These are phyloP conservation scores for Cryptococcus sp. DNA, from an alignment of 1,284 basidiomycete genomes.

Conservation along the genomic window DNA sequence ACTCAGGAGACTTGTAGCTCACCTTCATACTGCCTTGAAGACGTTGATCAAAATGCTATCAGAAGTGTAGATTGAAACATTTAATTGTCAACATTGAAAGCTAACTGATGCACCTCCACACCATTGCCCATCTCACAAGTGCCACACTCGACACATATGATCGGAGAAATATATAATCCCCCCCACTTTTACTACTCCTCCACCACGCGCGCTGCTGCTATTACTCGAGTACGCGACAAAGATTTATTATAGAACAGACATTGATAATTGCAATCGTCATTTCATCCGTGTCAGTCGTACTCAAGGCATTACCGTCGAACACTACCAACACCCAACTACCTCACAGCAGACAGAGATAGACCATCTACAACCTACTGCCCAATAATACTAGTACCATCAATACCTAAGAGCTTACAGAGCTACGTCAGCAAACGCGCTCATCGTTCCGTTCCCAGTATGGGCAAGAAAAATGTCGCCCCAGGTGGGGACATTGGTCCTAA, in stretches of 20 bases:
- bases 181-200: constrained; percentile 4
- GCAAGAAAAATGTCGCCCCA: constrained; percentile 33
- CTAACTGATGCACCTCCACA: not conserved
- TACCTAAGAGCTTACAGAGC: no score
- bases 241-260: not conserved
- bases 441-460: constrained; percentile 18
- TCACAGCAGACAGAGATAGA: no score
- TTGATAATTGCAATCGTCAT: not conserved
- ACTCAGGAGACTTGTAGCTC: not conserved
- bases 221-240: not conserved
- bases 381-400: no score
- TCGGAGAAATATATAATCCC: not conserved
- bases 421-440: no score
- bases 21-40: constrained; percentile 27
- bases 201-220: not conserved
- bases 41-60: not conserved
- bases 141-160: not conserved
- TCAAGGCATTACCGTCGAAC: no score
- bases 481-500: constrained; percentile 36
- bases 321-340: no score
- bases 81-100: not conserved
- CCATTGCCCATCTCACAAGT: not conserved
- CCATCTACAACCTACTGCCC: no score
- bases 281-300: no score
- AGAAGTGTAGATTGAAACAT: not conserved